Evolutionary conservation across 352 stramenopile species (phyloP).

Genomic region (Phytophthora pisi): DNA sequence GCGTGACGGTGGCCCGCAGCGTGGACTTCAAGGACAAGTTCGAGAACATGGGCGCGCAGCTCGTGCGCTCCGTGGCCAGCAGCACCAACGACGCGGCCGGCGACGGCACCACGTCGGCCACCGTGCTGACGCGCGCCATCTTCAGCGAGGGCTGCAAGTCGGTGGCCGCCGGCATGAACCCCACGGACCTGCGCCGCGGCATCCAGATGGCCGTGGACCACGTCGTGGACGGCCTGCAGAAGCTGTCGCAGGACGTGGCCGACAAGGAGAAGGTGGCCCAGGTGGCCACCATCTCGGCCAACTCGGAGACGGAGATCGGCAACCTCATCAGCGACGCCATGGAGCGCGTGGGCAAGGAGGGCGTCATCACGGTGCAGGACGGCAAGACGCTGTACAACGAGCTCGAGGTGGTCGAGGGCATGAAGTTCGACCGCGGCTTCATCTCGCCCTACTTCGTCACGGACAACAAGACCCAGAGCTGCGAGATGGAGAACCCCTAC

Average conservation of each 20-base stretch:
- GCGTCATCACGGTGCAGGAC: slow-evolving; percentile 98
- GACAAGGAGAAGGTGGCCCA: slow-evolving; percentile 99
- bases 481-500: slow-evolving; percentile 98
- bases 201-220: slow-evolving; percentile 98
- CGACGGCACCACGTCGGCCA: slow-evolving; percentile 99
- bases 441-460: slow-evolving; percentile 99
- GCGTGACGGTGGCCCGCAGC: slow-evolving; percentile 74
- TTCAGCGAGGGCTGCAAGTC: slow-evolving; percentile 99
- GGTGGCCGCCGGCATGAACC: slow-evolving; percentile 99
- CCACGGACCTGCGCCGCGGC: slow-evolving; percentile 97
- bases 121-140: slow-evolving; percentile 98
- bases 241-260: slow-evolving; percentile 97
- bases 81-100: slow-evolving; percentile 99
- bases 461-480: slow-evolving; percentile 99
- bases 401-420: slow-evolving; percentile 99
- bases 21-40: slow-evolving; percentile 86
- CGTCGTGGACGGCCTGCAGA: slow-evolving; percentile 94
- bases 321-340: slow-evolving; percentile 98
- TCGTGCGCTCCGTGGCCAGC: slow-evolving; percentile 88
- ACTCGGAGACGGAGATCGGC: slow-evolving; percentile 98
- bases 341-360: slow-evolving; percentile 99
- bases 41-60: slow-evolving; percentile 79
- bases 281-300: slow-evolving; percentile 99
- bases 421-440: slow-evolving; percentile 99
- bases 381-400: slow-evolving; percentile 99